Percentiles rank a stretch among this genome's conserved stretches.
These are phyloP conservation scores for Purpureocillium lavendulum DNA, from an alignment of 2,329 filamentous ascomycete species.

Conservation along the genomic window DNA sequence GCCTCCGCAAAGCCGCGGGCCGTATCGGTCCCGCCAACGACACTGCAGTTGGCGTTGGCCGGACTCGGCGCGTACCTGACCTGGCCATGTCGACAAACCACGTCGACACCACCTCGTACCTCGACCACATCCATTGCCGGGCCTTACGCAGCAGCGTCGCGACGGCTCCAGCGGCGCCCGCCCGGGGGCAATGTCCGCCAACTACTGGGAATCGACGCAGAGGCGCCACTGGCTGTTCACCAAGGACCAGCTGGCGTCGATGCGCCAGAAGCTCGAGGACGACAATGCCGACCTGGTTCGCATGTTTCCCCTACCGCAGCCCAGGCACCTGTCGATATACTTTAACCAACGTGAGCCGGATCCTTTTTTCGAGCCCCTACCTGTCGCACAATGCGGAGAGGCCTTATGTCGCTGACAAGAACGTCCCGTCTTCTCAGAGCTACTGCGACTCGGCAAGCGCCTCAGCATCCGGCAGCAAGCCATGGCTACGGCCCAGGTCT, in stretches of 20 bases:
- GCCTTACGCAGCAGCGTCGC: too few relatives aligned
- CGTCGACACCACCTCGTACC: too few relatives aligned
- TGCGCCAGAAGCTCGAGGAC: conserved; percentile 70
- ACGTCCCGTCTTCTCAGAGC: conserved; percentile 42
- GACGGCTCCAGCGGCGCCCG: conserved; percentile 4
- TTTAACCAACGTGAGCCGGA: conserved; percentile 75
- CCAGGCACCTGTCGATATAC: conserved; percentile 79
- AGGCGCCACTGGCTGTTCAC: conserved; percentile 85
- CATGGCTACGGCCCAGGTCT: conserved; percentile 88
- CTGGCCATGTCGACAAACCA: too few relatives aligned
- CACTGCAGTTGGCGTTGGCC: too few relatives aligned
- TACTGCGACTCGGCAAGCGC: conserved; percentile 75
- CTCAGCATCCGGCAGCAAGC: conserved; percentile 83
- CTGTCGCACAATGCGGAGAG: too few relatives aligned
- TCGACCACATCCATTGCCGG: too few relatives aligned
- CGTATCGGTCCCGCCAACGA: too few relatives aligned
- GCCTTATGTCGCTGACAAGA: too few relatives aligned
- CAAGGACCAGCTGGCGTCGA: conserved; percentile 66
- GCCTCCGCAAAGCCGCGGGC: too few relatives aligned
- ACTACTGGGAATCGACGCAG: conserved; percentile 95
- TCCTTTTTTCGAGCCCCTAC: too few relatives aligned
- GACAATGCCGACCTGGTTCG: conserved; percentile 66
- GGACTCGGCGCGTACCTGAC: too few relatives aligned
- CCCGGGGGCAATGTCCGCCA: conserved; percentile 65
- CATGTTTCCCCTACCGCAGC: conserved; percentile 74